Conservation (phyloP, 139 green algal genomes). For the Asterochloris erici region DNA sequence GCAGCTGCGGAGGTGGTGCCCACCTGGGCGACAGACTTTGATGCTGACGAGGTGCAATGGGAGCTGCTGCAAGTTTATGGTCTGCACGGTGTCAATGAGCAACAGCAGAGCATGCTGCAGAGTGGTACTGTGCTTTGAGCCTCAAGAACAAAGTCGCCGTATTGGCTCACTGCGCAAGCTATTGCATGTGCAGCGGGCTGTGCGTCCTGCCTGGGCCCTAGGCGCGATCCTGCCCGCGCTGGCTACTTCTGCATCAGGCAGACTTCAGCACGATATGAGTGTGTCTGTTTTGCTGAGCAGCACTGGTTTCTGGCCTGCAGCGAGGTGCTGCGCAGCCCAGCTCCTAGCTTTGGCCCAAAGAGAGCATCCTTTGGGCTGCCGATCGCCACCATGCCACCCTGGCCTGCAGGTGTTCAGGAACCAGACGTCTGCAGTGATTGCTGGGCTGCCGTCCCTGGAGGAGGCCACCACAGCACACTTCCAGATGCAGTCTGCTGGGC, state of each 20-base stretch:
- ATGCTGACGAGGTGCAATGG: slow-evolving; percentile 38
- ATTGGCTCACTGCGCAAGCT: not conserved
- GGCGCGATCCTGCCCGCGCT: not conserved
- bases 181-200: not conserved
- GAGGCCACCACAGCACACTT: slow-evolving; percentile 46
- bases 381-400: not conserved
- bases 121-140: not conserved
- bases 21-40: slow-evolving; percentile 72
- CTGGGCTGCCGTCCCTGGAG: slow-evolving; percentile 56
- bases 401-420: slow-evolving; percentile 54
- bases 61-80: not conserved
- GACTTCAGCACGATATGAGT: not conserved
- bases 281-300: not conserved
- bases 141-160: not conserved
- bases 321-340: not conserved
- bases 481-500: slow-evolving; percentile 43
- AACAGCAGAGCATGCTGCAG: not conserved
- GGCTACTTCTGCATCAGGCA: not conserved
- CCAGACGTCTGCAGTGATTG: slow-evolving; percentile 70
- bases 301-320: not conserved
- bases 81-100: not conserved
- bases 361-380: not conserved
- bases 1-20: slow-evolving; percentile 60
- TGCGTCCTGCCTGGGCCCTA: not conserved
- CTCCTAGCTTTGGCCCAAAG: not conserved